Conservation (phyloP, 768 basidiomycete genomes). For the Naganishia onofrii region DNA sequence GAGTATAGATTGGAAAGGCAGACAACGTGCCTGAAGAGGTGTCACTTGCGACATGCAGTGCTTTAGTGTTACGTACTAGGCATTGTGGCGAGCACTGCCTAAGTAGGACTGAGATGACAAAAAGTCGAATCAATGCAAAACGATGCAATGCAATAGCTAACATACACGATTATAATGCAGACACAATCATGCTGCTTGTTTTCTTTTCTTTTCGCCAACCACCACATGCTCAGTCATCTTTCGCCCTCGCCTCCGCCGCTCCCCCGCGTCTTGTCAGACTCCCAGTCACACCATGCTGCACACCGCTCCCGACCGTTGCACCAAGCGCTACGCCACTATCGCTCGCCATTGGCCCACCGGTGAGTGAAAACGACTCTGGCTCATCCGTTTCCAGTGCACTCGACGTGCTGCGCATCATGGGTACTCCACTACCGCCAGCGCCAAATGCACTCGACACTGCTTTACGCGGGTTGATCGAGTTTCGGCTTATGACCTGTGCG, state of each 20-base stretch:
- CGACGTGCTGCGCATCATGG: neutral
- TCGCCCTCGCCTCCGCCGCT: neutral
- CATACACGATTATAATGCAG: conserved; percentile 2
- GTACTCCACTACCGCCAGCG: neutral
- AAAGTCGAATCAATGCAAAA: neutral
- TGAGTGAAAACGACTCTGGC: neutral
- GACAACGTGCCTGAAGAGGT: too few relatives aligned
- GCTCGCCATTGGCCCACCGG: neutral
- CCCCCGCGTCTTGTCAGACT: neutral
- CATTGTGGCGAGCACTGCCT: too few relatives aligned
- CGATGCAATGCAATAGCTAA: neutral
- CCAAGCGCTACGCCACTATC: neutral
- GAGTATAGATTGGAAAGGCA: too few relatives aligned
- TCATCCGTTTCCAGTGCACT: neutral
- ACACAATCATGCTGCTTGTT: neutral
- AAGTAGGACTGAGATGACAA: too few relatives aligned
- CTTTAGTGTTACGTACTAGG: too few relatives aligned
- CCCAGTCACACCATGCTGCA: neutral
- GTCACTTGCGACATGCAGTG: too few relatives aligned
- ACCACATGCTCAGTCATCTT: neutral
- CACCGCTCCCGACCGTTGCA: neutral
- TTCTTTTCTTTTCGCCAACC: neutral
- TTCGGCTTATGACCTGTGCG: neutral
- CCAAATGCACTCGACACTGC: neutral
- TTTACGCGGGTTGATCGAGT: conserved; percentile 4